phyloP scores from a whole-genome alignment of 176 grass and related monocot species.

The Ensete glaucum region DNA sequence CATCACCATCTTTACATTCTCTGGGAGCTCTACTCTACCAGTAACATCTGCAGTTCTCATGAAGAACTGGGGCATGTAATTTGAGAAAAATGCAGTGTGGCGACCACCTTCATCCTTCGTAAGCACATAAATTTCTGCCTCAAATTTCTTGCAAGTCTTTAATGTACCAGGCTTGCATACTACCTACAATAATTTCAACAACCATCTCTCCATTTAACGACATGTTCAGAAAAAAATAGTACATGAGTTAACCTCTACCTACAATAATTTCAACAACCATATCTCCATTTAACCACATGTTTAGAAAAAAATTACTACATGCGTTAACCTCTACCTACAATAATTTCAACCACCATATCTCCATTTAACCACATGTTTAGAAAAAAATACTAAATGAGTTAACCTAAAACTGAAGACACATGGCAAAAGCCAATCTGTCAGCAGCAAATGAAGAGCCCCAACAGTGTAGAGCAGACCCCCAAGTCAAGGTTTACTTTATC shows the following conservation, averaged over 20 bases:
- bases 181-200: constrained; percentile 38
- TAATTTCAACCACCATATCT: neutral
- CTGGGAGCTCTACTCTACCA: constrained; percentile 64
- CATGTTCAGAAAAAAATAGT: neutral
- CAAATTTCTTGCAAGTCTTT: constrained; percentile 79
- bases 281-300: neutral
- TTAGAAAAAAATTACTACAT: neutral
- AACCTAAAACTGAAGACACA: neutral
- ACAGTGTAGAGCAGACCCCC: too few relatives aligned
- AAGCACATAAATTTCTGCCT: constrained; percentile 80
- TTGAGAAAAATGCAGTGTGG: constrained; percentile 70
- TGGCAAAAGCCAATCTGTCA: too few relatives aligned
- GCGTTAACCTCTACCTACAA: constrained; percentile 35
- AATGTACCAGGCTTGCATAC: constrained; percentile 73
- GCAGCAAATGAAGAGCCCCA: too few relatives aligned
- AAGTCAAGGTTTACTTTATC: too few relatives aligned
- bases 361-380: neutral
- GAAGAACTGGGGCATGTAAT: constrained; percentile 96
- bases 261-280: constrained; percentile 10
- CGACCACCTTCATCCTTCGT: constrained; percentile 97
- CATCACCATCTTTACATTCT: constrained; percentile 71
- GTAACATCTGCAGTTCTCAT: constrained; percentile 90
- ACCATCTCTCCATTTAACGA: neutral
- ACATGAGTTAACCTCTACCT: constrained; percentile 33
- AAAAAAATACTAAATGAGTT: neutral